Conservation (phyloP, 495 filamentous ascomycete species). For the Penicillium longicatenatum region DNA sequence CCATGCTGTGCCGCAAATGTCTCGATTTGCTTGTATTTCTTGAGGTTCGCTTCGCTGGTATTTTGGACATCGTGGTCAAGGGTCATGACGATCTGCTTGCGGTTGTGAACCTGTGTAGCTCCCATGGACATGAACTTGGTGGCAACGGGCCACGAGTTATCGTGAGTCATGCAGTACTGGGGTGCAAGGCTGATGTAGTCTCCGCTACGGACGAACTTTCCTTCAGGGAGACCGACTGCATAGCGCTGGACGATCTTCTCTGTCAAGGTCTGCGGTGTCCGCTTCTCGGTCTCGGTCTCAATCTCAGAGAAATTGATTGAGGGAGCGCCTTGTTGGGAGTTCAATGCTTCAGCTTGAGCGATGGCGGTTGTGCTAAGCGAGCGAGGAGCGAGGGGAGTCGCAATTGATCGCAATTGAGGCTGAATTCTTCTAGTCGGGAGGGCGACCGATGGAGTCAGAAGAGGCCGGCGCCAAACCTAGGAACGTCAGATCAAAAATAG, state of each 20-base stretch:
- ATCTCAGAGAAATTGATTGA: not conserved
- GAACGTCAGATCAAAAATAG: not conserved
- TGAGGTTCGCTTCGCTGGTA: slow-evolving; percentile 75
- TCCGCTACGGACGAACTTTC: slow-evolving; percentile 71
- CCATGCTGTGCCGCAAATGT: slow-evolving; percentile 81
- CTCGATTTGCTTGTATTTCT: slow-evolving; percentile 85
- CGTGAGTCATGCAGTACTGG: slow-evolving; percentile 84
- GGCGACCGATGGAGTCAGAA: not conserved
- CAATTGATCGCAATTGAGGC: slow-evolving; percentile 1
- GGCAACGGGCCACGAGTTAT: slow-evolving; percentile 87
- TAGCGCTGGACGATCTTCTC: slow-evolving; percentile 91
- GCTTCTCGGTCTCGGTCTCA: not conserved
- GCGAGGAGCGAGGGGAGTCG: not conserved
- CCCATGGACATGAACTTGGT: slow-evolving; percentile 88
- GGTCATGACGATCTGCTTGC: slow-evolving; percentile 81
- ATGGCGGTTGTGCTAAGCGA: not conserved
- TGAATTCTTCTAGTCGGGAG: not conserved
- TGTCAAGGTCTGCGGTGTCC: slow-evolving; percentile 70
- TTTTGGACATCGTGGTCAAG: slow-evolving; percentile 96
- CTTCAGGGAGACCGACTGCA: slow-evolving; percentile 67
- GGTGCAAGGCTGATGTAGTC: slow-evolving; percentile 84
- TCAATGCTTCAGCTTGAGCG: not conserved
- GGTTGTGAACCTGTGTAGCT: slow-evolving; percentile 71
- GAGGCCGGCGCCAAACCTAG: not conserved
- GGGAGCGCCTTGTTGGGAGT: not conserved